Evolutionary conservation across 2,329 filamentous ascomycete species (phyloP), one percentile per base, ranked within the genome.

Genomic region (Cucurbitaria berberidis): DNA sequence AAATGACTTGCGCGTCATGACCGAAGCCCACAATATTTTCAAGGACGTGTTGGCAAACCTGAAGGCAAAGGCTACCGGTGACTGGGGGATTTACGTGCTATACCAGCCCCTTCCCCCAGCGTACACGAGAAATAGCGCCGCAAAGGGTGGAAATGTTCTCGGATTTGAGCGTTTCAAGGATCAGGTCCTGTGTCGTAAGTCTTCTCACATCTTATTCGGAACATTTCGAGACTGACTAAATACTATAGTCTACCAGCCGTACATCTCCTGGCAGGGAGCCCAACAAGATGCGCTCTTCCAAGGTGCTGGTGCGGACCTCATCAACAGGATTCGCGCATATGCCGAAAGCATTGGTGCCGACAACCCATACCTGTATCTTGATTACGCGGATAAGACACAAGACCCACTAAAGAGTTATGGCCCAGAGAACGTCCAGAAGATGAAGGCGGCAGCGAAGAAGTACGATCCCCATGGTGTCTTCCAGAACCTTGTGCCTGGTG

Each of bases 131-230:
- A 61, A 74, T 13, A 74, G 73, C 24, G 53, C 53, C 5, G 67
- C 67, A 29, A 73, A 68, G 44, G 75, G 78, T 48, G 76, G 75
- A 35, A 78, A 77, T 55, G 70, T 80, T 42, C 66, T 79, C 27
- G 74, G 74, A 3, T 62, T 80, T 10, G 64, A 67, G 26, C 62
- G 62, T 2, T 67, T 67, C 38, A 48, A 52, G 13, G 51, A 51
- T 1, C 54, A 59, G 34, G 47, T 60, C 3, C 26, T 63, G 21
- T 64, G 64, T 39, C 24, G 66, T 66, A 45, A 63, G 64, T 58
- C 11, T 29, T 3, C 5, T 2, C 10, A 11, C 10, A 3, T 6
- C 3, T 18, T 0, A 1, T 4, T 3, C 13, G 2, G 2, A 13
- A 1, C 7, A 19, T 9, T 32, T 43, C 48, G 13, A 49, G 18